Conservation (phyloP, 1,284 basidiomycete genomes). For the Leccinum solheimii region DNA sequence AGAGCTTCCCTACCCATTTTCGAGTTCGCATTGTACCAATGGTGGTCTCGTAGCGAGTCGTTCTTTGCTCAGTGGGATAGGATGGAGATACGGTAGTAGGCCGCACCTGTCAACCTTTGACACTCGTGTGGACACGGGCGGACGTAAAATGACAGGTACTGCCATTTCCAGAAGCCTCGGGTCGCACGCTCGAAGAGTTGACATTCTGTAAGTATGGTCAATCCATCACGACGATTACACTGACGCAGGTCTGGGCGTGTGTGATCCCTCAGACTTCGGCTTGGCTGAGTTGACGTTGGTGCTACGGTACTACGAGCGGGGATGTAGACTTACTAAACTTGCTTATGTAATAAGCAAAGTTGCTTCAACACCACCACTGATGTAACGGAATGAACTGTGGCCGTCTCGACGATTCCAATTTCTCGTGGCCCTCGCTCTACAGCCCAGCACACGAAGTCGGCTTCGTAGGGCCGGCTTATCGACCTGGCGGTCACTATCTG, state of each 20-base stretch:
- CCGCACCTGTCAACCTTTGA: background rate
- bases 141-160: too few species aligned
- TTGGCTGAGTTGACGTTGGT: background rate
- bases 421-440: slow-evolving; percentile 59
- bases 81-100: background rate
- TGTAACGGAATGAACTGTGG: background rate
- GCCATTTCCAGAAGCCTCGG: too few species aligned
- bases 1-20: background rate
- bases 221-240: too few species aligned
- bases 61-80: background rate
- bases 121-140: background rate
- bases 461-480: slow-evolving; percentile 38
- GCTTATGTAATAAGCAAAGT: background rate
- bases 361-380: background rate
- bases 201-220: too few species aligned
- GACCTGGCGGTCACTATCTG: slow-evolving; percentile 49
- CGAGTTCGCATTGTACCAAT: background rate
- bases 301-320: background rate
- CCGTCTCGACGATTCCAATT: slow-evolving; percentile 17
- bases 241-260: too few species aligned
- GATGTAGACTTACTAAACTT: background rate
- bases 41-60: background rate
- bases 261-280: background rate
- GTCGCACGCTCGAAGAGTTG: too few species aligned
- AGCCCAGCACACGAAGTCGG: slow-evolving; percentile 51